These are phyloP conservation scores for Drechslerella dactyloides DNA, from an alignment of 2,329 filamentous ascomycete species.

Conservation along the genomic window DNA sequence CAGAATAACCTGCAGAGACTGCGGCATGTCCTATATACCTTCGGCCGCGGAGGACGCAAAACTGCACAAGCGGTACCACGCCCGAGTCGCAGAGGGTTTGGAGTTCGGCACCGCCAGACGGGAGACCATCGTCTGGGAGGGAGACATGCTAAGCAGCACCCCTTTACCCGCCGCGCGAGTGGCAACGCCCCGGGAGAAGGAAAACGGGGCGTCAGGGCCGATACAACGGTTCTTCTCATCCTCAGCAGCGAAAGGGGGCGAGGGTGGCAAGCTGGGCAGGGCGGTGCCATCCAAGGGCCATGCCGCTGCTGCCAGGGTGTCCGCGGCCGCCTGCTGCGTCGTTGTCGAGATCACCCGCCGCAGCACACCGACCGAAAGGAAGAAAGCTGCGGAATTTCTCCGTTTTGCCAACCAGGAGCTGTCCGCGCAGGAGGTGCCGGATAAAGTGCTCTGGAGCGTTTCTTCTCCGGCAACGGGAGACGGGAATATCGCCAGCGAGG, in stretches of 20 bases:
- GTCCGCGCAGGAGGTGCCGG: slow-evolving; percentile 65
- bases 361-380: slow-evolving; percentile 63
- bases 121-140: slow-evolving; percentile 33
- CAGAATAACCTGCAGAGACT: slow-evolving; percentile 63
- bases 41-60: slow-evolving; percentile 68
- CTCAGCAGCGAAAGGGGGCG: slow-evolving; percentile 18
- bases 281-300: neutral
- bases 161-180: neutral
- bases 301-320: slow-evolving; percentile 4
- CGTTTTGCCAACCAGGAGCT: slow-evolving; percentile 70
- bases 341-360: slow-evolving; percentile 67
- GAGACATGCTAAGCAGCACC: slow-evolving; percentile 4
- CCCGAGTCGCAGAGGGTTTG: slow-evolving; percentile 67
- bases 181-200: slow-evolving; percentile 3
- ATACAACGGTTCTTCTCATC: slow-evolving; percentile 31
- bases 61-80: slow-evolving; percentile 70
- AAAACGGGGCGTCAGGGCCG: slow-evolving; percentile 11
- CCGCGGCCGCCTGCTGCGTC: slow-evolving; percentile 55
- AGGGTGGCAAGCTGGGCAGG: slow-evolving; percentile 8
- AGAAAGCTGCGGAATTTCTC: slow-evolving; percentile 65
- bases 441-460: slow-evolving; percentile 66
- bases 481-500: slow-evolving; percentile 53
- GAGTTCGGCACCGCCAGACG: slow-evolving; percentile 61
- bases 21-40: slow-evolving; percentile 71
- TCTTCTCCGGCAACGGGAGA: slow-evolving; percentile 47